Conservation (phyloP, 2,329 filamentous ascomycete genomes). For the Fusarium miscanthi region DNA sequence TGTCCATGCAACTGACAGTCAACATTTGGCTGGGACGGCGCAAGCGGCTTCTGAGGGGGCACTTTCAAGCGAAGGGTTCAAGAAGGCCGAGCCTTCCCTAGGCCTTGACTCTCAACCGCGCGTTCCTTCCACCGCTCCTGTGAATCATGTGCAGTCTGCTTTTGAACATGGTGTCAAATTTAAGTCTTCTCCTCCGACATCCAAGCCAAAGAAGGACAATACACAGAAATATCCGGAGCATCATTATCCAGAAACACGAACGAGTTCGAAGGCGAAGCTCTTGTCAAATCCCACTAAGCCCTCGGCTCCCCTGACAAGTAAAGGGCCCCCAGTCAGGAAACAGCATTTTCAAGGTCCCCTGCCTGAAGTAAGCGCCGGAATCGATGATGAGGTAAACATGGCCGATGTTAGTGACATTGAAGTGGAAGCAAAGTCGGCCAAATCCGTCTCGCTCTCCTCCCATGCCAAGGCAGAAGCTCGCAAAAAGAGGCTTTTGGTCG, state of each 20-base stretch:
- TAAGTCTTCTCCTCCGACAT: neutral
- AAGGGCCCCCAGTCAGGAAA: neutral
- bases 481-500: conserved; percentile 16
- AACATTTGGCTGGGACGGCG: neutral
- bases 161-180: neutral
- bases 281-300: conserved; percentile 3
- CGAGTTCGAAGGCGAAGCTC: neutral
- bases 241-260: neutral
- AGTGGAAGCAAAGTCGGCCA: neutral
- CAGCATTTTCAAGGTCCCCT: neutral
- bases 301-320: neutral
- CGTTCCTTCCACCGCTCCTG: neutral
- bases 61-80: neutral
- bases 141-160: neutral
- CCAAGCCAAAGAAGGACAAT: neutral
- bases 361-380: neutral
- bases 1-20: neutral
- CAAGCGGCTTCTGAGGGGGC: neutral
- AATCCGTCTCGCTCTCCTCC: conserved; percentile 2
- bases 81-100: neutral
- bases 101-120: neutral
- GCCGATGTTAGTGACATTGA: conserved; percentile 18
- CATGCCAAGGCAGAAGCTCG: conserved; percentile 13
- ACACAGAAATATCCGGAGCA: conserved; percentile 2
- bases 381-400: conserved; percentile 22